phyloP scores from a whole-genome alignment of 1,139 yeast species.

The Komagataea norvegica region DNA sequence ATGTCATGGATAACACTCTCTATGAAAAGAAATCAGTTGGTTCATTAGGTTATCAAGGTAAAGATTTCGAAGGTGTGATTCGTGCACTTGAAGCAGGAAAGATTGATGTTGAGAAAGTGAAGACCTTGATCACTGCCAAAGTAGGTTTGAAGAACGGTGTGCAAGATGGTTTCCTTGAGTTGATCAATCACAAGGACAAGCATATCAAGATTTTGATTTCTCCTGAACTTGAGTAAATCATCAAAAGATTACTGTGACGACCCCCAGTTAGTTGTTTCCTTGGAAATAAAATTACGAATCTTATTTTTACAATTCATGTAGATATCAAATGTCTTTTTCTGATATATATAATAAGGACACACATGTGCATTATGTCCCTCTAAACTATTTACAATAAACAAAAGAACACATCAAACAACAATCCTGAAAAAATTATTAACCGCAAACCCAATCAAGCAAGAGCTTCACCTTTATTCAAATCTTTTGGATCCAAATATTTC shows the following conservation, averaged over 20 bases:
- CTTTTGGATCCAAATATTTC: slow-evolving; percentile 54
- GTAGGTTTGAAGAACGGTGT: slow-evolving; percentile 41
- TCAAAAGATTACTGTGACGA: too few species aligned
- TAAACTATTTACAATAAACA: slow-evolving; percentile 1
- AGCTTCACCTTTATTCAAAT: slow-evolving; percentile 5
- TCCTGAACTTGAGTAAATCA: slow-evolving; percentile 28
- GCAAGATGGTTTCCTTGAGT: slow-evolving; percentile 40
- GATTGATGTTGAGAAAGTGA: slow-evolving; percentile 38
- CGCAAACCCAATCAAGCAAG: background rate
- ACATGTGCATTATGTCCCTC: too few species aligned
- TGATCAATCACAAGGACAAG: slow-evolving; percentile 42
- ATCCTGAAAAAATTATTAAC: too few species aligned
- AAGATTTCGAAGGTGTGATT: slow-evolving; percentile 48
- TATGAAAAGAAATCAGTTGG: slow-evolving; percentile 46
- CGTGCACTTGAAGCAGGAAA: slow-evolving; percentile 39
- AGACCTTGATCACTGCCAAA: slow-evolving; percentile 40
- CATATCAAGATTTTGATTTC: slow-evolving; percentile 46
- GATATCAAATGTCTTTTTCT: too few species aligned
- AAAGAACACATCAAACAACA: background rate
- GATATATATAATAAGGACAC: too few species aligned
- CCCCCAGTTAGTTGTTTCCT: too few species aligned
- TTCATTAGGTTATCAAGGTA: slow-evolving; percentile 45
- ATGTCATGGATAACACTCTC: slow-evolving; percentile 45
- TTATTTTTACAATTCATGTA: too few species aligned
- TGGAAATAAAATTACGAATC: too few species aligned